Percentiles rank a stretch among this genome's conserved stretches.
These are phyloP conservation scores for Ilyonectria destructans DNA, from an alignment of 2,329 filamentous ascomycete genomes.

Conservation along the genomic window DNA sequence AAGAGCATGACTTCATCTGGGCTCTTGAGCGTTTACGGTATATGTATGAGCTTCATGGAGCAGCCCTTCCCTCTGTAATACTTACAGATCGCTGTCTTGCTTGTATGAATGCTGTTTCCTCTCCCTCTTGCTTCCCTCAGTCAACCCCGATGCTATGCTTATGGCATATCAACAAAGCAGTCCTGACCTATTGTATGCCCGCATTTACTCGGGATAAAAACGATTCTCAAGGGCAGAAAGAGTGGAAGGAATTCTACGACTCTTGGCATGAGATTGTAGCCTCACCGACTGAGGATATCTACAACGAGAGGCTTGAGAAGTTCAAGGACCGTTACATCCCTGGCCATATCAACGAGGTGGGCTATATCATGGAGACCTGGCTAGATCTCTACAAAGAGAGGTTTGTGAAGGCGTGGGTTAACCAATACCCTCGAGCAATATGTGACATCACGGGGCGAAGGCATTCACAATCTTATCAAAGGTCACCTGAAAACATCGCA, in stretches of 20 bases:
- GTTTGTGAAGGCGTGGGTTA: slow-evolving; percentile 41
- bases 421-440: slow-evolving; percentile 35
- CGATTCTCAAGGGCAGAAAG: not conserved
- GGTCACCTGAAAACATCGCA: slow-evolving; percentile 32
- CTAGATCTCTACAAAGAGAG: slow-evolving; percentile 41
- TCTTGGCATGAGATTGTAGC: no score
- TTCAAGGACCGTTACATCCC: not conserved
- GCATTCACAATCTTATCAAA: slow-evolving; percentile 24
- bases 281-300: no score
- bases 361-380: slow-evolving; percentile 29
- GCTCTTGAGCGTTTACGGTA: slow-evolving; percentile 39
- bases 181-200: slow-evolving; percentile 18
- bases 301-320: no score
- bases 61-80: slow-evolving; percentile 23
- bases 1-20: slow-evolving; percentile 43
- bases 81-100: no score
- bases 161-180: no score
- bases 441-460: slow-evolving; percentile 31
- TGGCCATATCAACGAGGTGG: slow-evolving; percentile 23
- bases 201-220: not conserved
- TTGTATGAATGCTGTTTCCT: no score
- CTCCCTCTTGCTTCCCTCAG: no score
- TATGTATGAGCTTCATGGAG: slow-evolving; percentile 33
- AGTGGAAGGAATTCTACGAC: no score
- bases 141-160: no score